Evolutionary conservation across 2,329 filamentous ascomycete genomes (phyloP).

Genomic region (Sordariomycetes sp.): DNA sequence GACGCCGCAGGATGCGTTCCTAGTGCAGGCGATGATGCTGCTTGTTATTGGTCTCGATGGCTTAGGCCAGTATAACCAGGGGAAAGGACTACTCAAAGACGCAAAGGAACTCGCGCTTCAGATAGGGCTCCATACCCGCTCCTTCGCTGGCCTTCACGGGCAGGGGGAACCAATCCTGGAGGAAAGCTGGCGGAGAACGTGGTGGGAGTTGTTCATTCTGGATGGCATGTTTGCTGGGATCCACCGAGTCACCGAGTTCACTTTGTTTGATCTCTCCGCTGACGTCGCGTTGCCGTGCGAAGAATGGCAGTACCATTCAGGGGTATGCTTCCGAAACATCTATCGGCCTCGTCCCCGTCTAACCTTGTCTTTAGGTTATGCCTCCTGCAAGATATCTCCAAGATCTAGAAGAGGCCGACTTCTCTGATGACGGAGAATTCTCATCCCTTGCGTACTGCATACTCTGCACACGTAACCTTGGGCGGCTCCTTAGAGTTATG

Average conservation of each 20-base stretch:
- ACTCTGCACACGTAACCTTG: conserved; percentile 68
- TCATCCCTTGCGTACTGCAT: conserved; percentile 82
- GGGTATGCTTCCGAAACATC: conserved; percentile 29
- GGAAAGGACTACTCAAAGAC: conserved; percentile 54
- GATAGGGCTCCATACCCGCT: conserved; percentile 61
- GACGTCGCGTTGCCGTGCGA: conserved; percentile 74
- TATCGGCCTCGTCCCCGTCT: background rate
- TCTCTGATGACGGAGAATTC: conserved; percentile 59
- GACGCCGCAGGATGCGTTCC: conserved; percentile 43
- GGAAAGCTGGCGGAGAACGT: conserved; percentile 79
- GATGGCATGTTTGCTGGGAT: conserved; percentile 80
- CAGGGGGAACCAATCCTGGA: conserved; percentile 57
- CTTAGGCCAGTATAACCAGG: conserved; percentile 58
- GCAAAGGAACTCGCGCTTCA: conserved; percentile 65
- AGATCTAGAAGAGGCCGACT: conserved; percentile 68
- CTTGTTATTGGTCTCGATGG: conserved; percentile 71
- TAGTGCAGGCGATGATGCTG: conserved; percentile 69
- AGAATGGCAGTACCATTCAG: conserved; percentile 57
- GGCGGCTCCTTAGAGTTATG: conserved; percentile 56
- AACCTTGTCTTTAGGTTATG: conserved; percentile 33
- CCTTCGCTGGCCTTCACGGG: conserved; percentile 55
- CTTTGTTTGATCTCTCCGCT: conserved; percentile 54
- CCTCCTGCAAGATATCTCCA: conserved; percentile 52
- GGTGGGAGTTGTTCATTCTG: conserved; percentile 78
- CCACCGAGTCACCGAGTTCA: conserved; percentile 59